Evolutionary conservation across 2,329 filamentous ascomycete species (phyloP), one percentile per base, ranked within the genome.

Genomic region (Colletotrichum musae): DNA sequence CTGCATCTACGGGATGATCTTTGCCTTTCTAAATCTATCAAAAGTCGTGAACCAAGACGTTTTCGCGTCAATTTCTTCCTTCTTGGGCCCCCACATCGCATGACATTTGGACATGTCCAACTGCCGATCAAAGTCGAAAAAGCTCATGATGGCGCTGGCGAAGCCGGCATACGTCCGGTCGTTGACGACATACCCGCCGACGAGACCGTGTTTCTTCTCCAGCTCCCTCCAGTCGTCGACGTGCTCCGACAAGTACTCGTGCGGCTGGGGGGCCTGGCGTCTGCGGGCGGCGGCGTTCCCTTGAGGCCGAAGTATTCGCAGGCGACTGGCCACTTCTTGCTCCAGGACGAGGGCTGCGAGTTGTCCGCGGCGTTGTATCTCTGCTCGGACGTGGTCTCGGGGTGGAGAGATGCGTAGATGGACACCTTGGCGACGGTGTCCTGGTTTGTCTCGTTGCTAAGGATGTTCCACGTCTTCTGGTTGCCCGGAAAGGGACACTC

Each of bases 271-370:
- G 10, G 32, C 32, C 32, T 10, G 32, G 59, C 75, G 3, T 73
- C 75, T 4, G 67, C 45, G 7, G 76, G 75, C 6, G 79, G 77
- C 3, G 73, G 70, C 7, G 79, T 79, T 1, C 83, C 83, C 70
- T 81, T 80, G 47, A 85, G 74, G 3, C 81, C 80, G 75, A 85
- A 85, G 71, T 84, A 85, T 6, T 81, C 77, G 72, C 81, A 83
- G 52, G 85, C 80, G 6, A 83, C 72, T 3, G 82, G 81, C 83
- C 83, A 85, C 72, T 84, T 84, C 12, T 75, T 72, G 16, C 77
- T 78, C 83, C 83, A 85, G 2, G 77, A 79, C 5, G 72, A 73
- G 1, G 80, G 74, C 39, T 76, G 70, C 39, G 78, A 75, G 59
- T 77, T 80, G 26, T 84, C 82, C 10, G 81, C 82, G 1, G 80